A percentile compares a stretch with the other conserved stretches of the same genome.
Conservation (phyloP, 106 monocot genomes). For the Dendrobium nobile region DNA sequence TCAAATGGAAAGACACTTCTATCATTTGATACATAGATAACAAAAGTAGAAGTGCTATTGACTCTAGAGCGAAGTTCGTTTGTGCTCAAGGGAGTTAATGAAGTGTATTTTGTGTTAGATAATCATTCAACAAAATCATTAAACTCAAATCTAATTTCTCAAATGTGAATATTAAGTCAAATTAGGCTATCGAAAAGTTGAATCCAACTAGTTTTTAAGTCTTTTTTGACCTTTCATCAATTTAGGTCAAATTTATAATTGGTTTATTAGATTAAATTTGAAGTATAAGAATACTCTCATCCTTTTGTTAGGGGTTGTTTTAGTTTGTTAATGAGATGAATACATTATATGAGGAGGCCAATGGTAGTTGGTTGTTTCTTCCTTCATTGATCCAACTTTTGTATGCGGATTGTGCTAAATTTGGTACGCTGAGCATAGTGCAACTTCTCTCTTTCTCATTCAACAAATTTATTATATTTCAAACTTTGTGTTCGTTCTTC, state of each 20-base stretch:
- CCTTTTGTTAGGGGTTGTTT: background rate
- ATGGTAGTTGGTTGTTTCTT: background rate
- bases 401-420: background rate
- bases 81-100: background rate
- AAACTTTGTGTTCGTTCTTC: background rate
- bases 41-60: background rate
- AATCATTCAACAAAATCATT: background rate
- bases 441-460: background rate
- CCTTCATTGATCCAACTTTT: background rate
- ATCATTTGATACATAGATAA: background rate
- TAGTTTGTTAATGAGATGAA: background rate
- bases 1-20: background rate
- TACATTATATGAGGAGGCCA: background rate
- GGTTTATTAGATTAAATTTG: background rate
- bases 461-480: background rate
- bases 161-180: background rate
- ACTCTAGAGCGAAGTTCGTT: background rate
- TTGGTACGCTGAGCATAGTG: background rate
- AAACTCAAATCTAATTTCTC: background rate
- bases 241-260: background rate
- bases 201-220: background rate
- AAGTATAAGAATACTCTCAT: background rate
- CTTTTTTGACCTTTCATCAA: background rate
- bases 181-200: background rate
- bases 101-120: background rate